These are phyloP conservation scores for Yarrowia yakushimensis DNA, from an alignment of 805 yeast species.

Conservation along the genomic window DNA sequence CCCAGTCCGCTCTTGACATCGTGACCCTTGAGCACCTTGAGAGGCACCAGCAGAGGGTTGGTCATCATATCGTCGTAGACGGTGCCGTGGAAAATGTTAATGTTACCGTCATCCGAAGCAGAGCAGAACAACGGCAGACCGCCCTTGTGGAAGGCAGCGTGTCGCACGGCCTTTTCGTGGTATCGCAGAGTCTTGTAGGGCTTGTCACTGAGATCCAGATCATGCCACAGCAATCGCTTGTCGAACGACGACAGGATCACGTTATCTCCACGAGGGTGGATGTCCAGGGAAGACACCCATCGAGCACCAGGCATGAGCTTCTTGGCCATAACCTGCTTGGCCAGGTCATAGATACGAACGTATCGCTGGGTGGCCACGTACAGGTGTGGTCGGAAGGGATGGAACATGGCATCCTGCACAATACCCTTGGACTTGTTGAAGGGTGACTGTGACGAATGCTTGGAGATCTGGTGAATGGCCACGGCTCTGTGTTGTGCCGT, in stretches of 20 bases:
- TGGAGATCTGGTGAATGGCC: constrained; percentile 88
- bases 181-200: constrained; percentile 95
- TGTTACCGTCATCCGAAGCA: constrained; percentile 89
- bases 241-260: constrained; percentile 89
- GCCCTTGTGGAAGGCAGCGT: constrained; percentile 79
- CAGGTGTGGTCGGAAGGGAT: constrained; percentile 90
- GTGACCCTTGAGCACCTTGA: constrained; percentile 92
- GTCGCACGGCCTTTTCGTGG: constrained; percentile 91
- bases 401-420: constrained; percentile 94
- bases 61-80: constrained; percentile 94
- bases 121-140: constrained; percentile 87
- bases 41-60: constrained; percentile 91
- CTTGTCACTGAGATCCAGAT: constrained; percentile 78
- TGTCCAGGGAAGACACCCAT: constrained; percentile 86
- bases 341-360: constrained; percentile 82
- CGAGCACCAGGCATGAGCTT: constrained; percentile 93
- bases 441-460: constrained; percentile 93
- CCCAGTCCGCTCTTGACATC: constrained; percentile 76
- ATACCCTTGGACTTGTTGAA: constrained; percentile 90
- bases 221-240: constrained; percentile 96
- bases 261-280: constrained; percentile 96
- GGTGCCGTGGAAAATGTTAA: constrained; percentile 94
- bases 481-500: constrained; percentile 85
- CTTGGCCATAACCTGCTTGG: constrained; percentile 78
- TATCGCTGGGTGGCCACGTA: constrained; percentile 93